phyloP scores from a whole-genome alignment of 208 protist genomes.

The Leishmania major region DNA sequence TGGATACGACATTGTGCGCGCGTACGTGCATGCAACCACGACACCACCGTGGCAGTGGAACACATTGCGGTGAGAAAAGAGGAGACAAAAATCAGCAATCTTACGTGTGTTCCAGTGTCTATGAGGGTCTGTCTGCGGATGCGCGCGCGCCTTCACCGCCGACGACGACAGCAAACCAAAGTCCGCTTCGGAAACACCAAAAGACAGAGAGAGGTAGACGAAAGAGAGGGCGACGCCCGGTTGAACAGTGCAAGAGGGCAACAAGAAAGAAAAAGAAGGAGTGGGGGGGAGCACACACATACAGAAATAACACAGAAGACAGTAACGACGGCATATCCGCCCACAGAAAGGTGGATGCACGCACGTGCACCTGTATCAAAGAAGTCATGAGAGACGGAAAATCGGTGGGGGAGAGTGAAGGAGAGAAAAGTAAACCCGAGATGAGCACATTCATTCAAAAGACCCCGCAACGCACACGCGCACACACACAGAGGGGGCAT shows the following conservation, averaged over 20 bases:
- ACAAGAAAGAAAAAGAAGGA: not conserved
- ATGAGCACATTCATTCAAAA: not conserved
- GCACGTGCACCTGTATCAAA: not conserved
- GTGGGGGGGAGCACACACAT: no score
- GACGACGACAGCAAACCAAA: constrained; percentile 3
- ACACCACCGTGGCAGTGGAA: not conserved
- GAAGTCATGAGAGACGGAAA: constrained; percentile 3
- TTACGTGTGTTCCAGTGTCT: not conserved
- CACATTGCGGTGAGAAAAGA: not conserved
- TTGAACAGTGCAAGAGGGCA: not conserved
- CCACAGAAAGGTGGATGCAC: not conserved
- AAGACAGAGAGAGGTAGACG: not conserved
- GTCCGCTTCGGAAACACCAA: not conserved
- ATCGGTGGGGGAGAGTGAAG: constrained; percentile 2
- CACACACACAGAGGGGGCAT: not conserved
- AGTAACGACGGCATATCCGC: not conserved
- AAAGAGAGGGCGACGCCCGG: not conserved
- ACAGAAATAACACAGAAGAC: not conserved
- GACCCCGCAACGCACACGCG: not conserved
- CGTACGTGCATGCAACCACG: not conserved
- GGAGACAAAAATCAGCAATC: not conserved
- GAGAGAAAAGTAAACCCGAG: constrained; percentile 11
- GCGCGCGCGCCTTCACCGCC: not conserved
- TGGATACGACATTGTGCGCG: not conserved
- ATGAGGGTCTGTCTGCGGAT: not conserved